phyloP scores from a whole-genome alignment of 2,329 filamentous ascomycete genomes.

The Penicillium sp. region DNA sequence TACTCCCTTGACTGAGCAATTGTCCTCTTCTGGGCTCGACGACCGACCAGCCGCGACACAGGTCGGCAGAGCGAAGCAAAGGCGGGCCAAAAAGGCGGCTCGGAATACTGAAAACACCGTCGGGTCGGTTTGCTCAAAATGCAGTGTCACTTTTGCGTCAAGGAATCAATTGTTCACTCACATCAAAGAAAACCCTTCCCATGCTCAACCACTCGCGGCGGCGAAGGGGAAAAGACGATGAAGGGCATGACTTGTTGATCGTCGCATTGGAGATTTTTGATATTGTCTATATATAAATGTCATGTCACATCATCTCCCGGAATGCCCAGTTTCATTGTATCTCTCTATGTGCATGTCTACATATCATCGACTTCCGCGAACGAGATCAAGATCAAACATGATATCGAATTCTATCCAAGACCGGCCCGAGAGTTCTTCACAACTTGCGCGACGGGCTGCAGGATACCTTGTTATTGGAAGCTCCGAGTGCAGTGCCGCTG shows the following conservation, averaged over 20 bases:
- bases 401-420: slow-evolving; percentile 49
- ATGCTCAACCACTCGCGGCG: slow-evolving; percentile 51
- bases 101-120: slow-evolving; percentile 22
- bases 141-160: slow-evolving; percentile 70
- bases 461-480: slow-evolving; percentile 75
- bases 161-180: slow-evolving; percentile 70
- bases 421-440: slow-evolving; percentile 84
- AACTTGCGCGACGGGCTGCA: slow-evolving; percentile 77
- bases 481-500: slow-evolving; percentile 76
- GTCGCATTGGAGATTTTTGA: not conserved
- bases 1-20: slow-evolving; percentile 13
- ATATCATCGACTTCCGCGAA: too few relatives aligned
- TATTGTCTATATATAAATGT: not conserved
- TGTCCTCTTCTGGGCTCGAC: slow-evolving; percentile 19
- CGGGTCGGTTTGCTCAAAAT: slow-evolving; percentile 68
- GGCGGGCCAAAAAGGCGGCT: slow-evolving; percentile 48
- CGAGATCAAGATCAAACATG: not conserved
- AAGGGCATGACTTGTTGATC: not conserved
- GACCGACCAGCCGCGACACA: slow-evolving; percentile 25
- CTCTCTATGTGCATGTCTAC: not conserved
- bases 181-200: slow-evolving; percentile 55
- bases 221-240: slow-evolving; percentile 3
- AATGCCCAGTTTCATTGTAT: not conserved
- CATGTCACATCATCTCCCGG: not conserved
- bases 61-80: slow-evolving; percentile 51